Base-by-base conservation (phyloP, 805 yeast genomes). In the Suhomyces pyralidae region DNA sequence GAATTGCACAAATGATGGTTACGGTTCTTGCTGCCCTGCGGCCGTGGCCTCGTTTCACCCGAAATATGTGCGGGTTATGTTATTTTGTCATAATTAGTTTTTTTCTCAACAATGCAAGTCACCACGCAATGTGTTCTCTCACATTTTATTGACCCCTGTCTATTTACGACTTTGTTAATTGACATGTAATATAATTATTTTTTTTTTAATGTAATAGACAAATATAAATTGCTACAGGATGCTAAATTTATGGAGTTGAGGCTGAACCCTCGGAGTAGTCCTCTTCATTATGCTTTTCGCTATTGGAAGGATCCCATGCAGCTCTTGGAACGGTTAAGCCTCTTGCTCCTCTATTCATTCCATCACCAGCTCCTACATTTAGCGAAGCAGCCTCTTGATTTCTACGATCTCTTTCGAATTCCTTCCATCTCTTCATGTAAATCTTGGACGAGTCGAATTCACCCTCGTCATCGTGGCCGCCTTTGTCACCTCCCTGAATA, bases 381-480 rank as follows among this genome's bases (percentile, higher is more conserved):
- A 38, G 36, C 10, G 60, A 60, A 45, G 32, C 42, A 20, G 57
- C 55, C 5, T 67, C 69, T 40, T 65, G 61, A 30, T 62, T 68
- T 67, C 80, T 73, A 34, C 84, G 66, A 30, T 87, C 90, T 58
- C 88, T 76, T 69, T 92, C 97, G 75, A 83, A 91, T 58, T 94
- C 98, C 66, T 90, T 82, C 99, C 99, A 94, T 54, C 93, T 80
- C 78, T 86, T 89, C 93, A 93, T 92, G 48, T 82, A 81, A 65
- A 94, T 94, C 63, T 82, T 82, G 1, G 96, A 84, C n/a, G 94
- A 88, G 68, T 93, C 98, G 66, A 93, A 94, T 56, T 84, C 86
- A 60, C 97, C 98, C 44, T 81, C 88, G 22, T 78, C 88, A 45
- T 83, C 87, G 65, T 89, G 94, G 15, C 77, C 83, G 20, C 80